Evolutionary conservation across 345 rosid species (phyloP), one percentile per base, ranked within the genome.

Genomic region (Syzygium jambos): DNA sequence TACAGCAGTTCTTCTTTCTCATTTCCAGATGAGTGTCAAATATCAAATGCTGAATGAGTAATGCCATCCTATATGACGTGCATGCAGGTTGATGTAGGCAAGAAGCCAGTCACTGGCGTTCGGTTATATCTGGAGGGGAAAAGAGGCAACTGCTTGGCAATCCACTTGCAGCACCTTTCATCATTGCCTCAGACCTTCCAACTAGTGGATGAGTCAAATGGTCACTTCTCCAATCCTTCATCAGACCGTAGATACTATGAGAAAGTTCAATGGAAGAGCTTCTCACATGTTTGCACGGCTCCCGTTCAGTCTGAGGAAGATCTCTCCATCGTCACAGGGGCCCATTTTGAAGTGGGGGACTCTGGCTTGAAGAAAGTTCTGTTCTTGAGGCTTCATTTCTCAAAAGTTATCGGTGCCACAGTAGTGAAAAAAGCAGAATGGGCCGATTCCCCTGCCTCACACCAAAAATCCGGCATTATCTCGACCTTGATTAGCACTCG

Each of bases 91-190:
- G 94, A 93, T 54, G 94, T 91, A 80, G 94, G 93, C 68, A 90
- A 88, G 89, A 89, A 90, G 84, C 94, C 94, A 29, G 93, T 93
- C 29, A 93, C 94, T 52, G 94, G 94, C 59, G 90, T 93, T 83
- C 89, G 94, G 84, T 91, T 93, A 80, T 91, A 91, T 85, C 90
- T 93, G 27, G 94, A 93, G 88, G 94, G 94, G 29, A 93, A 90
- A 88, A 89, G 91, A 85, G 89, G 92, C 89, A 93, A 91, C 51
- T 90, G 91, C 87, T 87, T 93, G 63, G 94, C 94, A 85, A 89
- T 93, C 52, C 94, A 93, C 84, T 86, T 93, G 88, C 94, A 93
- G 88, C 94, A 93, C 90, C 94, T 91, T 52, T 93, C 94, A 7
- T 90, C 94, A 15, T 91, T 90, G 86, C 94, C 94, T 4, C 90